These are phyloP conservation scores for Leccinum incarnatum DNA, from an alignment of 768 basidiomycete species.

Conservation along the genomic window DNA sequence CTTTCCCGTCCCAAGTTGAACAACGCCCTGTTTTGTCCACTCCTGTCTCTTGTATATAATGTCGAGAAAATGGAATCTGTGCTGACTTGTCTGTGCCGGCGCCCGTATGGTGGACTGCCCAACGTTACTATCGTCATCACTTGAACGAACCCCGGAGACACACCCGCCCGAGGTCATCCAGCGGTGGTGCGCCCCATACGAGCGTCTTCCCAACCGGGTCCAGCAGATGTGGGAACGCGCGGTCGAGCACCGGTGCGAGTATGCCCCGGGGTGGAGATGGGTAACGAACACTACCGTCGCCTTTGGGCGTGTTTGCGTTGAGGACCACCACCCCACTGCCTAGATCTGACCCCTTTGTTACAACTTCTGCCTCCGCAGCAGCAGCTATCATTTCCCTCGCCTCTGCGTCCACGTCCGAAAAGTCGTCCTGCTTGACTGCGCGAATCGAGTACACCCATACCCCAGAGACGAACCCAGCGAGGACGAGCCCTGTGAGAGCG, in stretches of 20 bases:
- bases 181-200: conserved; percentile 70
- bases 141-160: conserved; percentile 2
- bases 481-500: conserved; percentile 66
- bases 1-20: too few relatives aligned
- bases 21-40: too few relatives aligned
- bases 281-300: background rate
- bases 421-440: conserved; percentile 92
- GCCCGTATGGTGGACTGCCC: background rate
- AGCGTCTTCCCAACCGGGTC: conserved; percentile 63
- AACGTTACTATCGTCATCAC: conserved; percentile 1
- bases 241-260: conserved; percentile 41
- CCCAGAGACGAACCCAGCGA: conserved; percentile 73
- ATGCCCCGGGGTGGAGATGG: conserved; percentile 41
- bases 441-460: conserved; percentile 93
- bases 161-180: conserved; percentile 58
- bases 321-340: background rate
- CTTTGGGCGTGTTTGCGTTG: background rate
- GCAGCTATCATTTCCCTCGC: conserved; percentile 50
- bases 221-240: conserved; percentile 47
- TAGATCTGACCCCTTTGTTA: background rate
- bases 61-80: background rate
- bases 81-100: background rate
- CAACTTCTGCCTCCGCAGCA: background rate
- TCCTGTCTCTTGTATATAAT: background rate
- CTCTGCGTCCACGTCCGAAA: conserved; percentile 83